These are phyloP conservation scores for Penicillium argentinense DNA, from an alignment of 495 filamentous ascomycete genomes.

Conservation along the genomic window DNA sequence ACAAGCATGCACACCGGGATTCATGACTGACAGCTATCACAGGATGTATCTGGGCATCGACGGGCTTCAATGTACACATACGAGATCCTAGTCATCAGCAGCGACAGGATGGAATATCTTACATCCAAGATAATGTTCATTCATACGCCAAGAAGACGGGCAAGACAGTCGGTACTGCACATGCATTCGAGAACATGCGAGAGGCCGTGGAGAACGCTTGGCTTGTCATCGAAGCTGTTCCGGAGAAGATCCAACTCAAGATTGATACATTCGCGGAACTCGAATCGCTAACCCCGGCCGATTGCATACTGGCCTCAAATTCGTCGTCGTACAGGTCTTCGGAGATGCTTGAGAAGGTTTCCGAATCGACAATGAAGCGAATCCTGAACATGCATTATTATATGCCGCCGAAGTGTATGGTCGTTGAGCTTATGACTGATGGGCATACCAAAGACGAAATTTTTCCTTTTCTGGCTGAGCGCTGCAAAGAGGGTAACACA, in stretches of 20 bases:
- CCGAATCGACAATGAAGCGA: slow-evolving; percentile 24
- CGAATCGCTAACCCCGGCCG: slow-evolving; percentile 36
- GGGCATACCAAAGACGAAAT: slow-evolving; percentile 43
- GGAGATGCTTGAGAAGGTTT: slow-evolving; percentile 46
- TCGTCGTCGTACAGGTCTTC: slow-evolving; percentile 47
- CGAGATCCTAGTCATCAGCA: slow-evolving; percentile 41
- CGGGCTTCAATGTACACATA: slow-evolving; percentile 42
- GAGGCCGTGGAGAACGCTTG: slow-evolving; percentile 40
- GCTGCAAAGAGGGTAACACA: slow-evolving; percentile 38
- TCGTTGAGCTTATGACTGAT: slow-evolving; percentile 54
- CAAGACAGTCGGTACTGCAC: slow-evolving; percentile 23
- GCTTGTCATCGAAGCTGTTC: slow-evolving; percentile 56
- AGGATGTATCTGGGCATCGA: slow-evolving; percentile 41
- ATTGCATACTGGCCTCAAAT: slow-evolving; percentile 56
- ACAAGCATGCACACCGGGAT: background rate
- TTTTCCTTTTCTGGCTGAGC: slow-evolving; percentile 43
- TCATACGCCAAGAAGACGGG: slow-evolving; percentile 35
- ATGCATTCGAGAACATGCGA: slow-evolving; percentile 33
- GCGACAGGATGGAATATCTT: slow-evolving; percentile 31
- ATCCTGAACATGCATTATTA: slow-evolving; percentile 51
- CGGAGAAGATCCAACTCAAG: slow-evolving; percentile 54
- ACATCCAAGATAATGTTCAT: slow-evolving; percentile 35
- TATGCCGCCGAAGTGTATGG: slow-evolving; percentile 42
- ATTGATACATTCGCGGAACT: slow-evolving; percentile 47
- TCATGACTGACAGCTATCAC: background rate